These are phyloP conservation scores for Pharnaceum exiguum DNA, from an alignment of 148 eudicot species.

Conservation along the genomic window DNA sequence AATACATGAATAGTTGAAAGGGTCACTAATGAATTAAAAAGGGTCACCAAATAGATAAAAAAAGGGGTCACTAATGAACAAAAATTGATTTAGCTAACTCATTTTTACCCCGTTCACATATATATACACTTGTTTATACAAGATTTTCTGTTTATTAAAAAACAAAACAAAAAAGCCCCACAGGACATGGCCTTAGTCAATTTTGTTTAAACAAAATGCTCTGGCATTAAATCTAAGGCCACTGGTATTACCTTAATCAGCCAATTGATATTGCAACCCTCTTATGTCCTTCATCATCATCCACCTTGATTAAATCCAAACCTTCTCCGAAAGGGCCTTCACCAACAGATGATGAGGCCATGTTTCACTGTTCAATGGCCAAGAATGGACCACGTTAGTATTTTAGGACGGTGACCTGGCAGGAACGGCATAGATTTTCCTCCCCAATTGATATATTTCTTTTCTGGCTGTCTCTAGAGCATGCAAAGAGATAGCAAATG, in stretches of 20 bases:
- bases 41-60: too few relatives aligned
- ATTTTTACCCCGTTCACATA: too few relatives aligned
- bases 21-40: too few relatives aligned
- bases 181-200: neutral
- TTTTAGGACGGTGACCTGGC: constrained; percentile 5
- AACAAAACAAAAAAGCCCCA: too few relatives aligned
- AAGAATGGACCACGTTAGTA: constrained; percentile 6
- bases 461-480: constrained; percentile 5
- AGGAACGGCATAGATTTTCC: constrained; percentile 11
- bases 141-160: too few relatives aligned
- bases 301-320: neutral
- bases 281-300: neutral
- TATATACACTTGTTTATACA: too few relatives aligned
- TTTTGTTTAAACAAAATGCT: neutral
- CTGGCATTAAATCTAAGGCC: neutral
- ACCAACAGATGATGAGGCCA: neutral
- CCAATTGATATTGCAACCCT: neutral
- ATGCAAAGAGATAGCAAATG: constrained; percentile 19
- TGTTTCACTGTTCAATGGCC: constrained; percentile 2
- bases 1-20: too few relatives aligned
- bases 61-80: too few relatives aligned
- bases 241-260: neutral
- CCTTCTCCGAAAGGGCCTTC: neutral
- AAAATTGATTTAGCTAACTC: too few relatives aligned
- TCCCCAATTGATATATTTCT: constrained; percentile 1